Evolutionary conservation across 2,329 filamentous ascomycete genomes (phyloP).

Genomic region (Pseudogymnoascus sp.): DNA sequence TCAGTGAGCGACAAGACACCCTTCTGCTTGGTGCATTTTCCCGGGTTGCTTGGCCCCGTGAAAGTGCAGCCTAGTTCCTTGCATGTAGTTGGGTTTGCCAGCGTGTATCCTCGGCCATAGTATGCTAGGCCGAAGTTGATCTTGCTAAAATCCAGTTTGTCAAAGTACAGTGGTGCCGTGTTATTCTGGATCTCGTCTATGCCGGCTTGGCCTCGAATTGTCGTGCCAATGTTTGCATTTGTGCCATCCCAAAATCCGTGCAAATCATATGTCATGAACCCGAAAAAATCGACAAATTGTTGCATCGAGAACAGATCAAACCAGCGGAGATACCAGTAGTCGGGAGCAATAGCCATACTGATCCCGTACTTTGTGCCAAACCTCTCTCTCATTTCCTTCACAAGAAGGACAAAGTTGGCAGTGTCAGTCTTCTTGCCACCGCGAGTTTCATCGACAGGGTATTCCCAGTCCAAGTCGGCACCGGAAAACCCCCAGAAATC

Average conservation of each 20-base stretch:
- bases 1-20: conserved; percentile 33
- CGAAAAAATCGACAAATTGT: conserved; percentile 30
- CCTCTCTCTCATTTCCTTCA: conserved; percentile 18
- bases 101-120: conserved; percentile 43
- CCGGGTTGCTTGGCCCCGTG: conserved; percentile 20
- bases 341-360: conserved; percentile 29
- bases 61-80: conserved; percentile 22
- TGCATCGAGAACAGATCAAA: conserved; percentile 28
- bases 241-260: conserved; percentile 39
- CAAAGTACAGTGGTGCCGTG: conserved; percentile 38
- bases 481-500: conserved; percentile 36
- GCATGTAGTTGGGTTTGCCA: conserved; percentile 13
- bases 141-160: conserved; percentile 35
- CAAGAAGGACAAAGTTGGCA: conserved; percentile 29
- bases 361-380: conserved; percentile 37
- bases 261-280: conserved; percentile 37
- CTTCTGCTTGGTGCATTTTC: conserved; percentile 22
- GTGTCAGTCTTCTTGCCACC: conserved; percentile 35
- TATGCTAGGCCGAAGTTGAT: conserved; percentile 43
- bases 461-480: conserved; percentile 44
- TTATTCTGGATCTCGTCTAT: conserved; percentile 37
- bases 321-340: conserved; percentile 30
- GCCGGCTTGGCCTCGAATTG: conserved; percentile 37
- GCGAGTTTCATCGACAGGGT: conserved; percentile 33
- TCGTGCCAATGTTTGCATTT: conserved; percentile 27